Evolutionary conservation across 257 asterid genomes (phyloP).

Genomic region (Verbena officinalis): DNA sequence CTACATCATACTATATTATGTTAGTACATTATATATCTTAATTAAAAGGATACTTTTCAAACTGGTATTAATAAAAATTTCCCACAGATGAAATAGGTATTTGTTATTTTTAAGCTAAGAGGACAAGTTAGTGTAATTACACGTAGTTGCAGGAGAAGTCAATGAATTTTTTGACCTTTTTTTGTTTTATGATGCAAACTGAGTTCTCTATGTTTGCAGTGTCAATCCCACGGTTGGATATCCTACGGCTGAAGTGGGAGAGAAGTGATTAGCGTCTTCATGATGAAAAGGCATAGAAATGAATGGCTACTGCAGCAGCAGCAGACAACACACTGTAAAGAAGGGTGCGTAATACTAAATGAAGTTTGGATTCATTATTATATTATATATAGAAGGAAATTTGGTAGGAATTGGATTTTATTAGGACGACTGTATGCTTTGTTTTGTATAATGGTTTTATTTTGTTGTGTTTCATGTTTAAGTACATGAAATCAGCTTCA

Average conservation of each 20-base stretch:
- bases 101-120: too few species aligned
- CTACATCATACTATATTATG: too few species aligned
- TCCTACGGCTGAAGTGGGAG: conserved; percentile 10
- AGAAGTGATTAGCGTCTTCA: conserved; percentile 27
- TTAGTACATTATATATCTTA: too few species aligned
- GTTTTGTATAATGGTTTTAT: conserved; percentile 43
- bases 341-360: conserved; percentile 39
- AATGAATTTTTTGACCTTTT: too few species aligned
- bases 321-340: conserved; percentile 58
- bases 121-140: too few species aligned
- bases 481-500: conserved; percentile 25
- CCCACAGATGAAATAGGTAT: too few species aligned
- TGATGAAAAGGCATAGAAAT: conserved; percentile 42
- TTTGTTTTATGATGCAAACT: not conserved
- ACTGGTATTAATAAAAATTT: too few species aligned
- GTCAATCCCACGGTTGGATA: conserved; percentile 27
- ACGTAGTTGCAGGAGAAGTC: too few species aligned
- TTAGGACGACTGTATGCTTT: conserved; percentile 35
- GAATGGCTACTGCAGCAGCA: conserved; percentile 59
- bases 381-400: conserved; percentile 36
- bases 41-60: too few species aligned
- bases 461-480: conserved; percentile 29
- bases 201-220: conserved; percentile 19
- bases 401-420: conserved; percentile 35
- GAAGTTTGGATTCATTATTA: conserved; percentile 45